Base-by-base conservation (phyloP, 2,329 filamentous ascomycete genomes). In the Penicillium brasilianum region DNA sequence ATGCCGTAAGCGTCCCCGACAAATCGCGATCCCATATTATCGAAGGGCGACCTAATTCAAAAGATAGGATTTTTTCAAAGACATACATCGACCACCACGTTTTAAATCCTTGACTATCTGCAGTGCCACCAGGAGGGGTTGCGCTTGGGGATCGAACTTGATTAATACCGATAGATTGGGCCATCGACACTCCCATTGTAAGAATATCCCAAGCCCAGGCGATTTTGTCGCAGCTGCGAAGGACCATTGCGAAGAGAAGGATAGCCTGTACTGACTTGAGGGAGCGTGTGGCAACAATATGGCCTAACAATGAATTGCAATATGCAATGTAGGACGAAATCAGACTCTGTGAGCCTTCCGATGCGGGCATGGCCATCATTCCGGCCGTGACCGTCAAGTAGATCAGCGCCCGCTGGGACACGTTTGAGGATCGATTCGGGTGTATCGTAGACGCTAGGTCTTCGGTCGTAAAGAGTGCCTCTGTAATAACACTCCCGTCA, bases 201-300 rank as follows among this genome's bases (percentile, higher is more conserved):
- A 62, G 60, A 11, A 62, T n/a, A 44, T 62, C 60, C 60, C 60
- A 62, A 13, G 60, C 60, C 60, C 60, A 62, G 3, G 57, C 46
- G 20, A 59, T 39, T 20, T 43, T 62, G 32, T 62, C 60, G n/a
- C 60, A 62, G 32, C 60, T 53, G 20, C 60, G 57, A 18, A 62
- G 39, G 3, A 62, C 46, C 9, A 62, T 59, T 5, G 60, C 36
- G 16, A 62, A 62, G 13, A 62, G 53, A 16, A 62, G 34, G 8
- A 62, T 41, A 3, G 52, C 57, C 14, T 62, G 60, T 5, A 59
- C 60, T 14, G 52, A 53, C 37, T 44, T 18, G 5, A 59, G 14
- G n/a, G 9, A 13, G 13, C 60, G 60, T 1, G n/a, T 13, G 6
- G 53, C 37, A n/a, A 62, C 48, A 4, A 62, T 52, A 51, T 62